Base-by-base conservation (phyloP, 148 eudicot genomes). In the Vaccinium vitisidaea region DNA sequence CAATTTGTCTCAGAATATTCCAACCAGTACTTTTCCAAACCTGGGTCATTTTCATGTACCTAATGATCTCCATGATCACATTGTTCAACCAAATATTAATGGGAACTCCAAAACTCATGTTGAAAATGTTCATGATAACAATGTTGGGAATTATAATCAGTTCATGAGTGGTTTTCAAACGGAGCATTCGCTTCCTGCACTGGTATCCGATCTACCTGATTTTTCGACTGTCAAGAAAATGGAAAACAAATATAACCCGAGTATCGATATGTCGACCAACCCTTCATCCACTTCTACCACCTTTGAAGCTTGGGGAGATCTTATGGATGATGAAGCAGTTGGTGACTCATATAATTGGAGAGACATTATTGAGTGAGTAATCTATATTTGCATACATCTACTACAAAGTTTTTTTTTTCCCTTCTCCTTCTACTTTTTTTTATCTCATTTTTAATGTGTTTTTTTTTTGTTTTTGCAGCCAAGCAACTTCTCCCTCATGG, bases 361-460 rank as follows among this genome's bases (percentile, higher is more conserved):
- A 85, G 91, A 90, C 46, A 82, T 90, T 82, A 86, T 91, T 2
- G 87, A 90, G 93, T 91, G 84, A 87, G 92, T 58, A 65, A 48
- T 27, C 9, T 50, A 50, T 59, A 10, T 27, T 12, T 49, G 18
- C 13, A 39, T 73, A 32, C 36, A 16, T 73, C n/a, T 36, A 6
- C 5, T 32, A 39, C 49, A 39, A 15, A 32, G 13, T 23, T 27
- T 32, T 59, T 63, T 9, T 2, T 54, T 6, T 19, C 23, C 16
- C 13, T 32, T 48, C 18, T 78, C 23, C n/a, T 36, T 52, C 0
- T 3, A 2, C n/a, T n/a, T n/a, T 36, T 43, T 75, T 71, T 52
- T 15, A 8, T 5, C n/a, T 58, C 54, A 2, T n/a, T 52, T 1
- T 83, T 16, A 23, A 23, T 39, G 7, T 9, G 19, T 53, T 54